phyloP scores from a whole-genome alignment of 139 green algal genomes.

The Trebouxia sp. region DNA sequence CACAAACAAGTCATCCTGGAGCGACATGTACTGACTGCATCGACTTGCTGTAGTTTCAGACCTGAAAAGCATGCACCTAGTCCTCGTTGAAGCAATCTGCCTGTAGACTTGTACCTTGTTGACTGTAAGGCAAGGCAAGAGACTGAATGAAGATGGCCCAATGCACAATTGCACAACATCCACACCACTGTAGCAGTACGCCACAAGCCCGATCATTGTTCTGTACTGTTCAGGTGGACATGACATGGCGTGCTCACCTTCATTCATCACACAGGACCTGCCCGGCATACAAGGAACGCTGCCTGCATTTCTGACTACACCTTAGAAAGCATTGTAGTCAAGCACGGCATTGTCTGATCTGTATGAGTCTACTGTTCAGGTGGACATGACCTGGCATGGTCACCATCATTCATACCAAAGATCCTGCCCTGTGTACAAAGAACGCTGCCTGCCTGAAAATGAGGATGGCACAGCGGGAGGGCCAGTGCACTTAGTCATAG shows the following conservation, averaged over 20 bases:
- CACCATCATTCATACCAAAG: conserved; percentile 53
- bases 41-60: no score
- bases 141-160: no score
- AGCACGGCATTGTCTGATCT: not conserved
- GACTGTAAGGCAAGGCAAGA: no score
- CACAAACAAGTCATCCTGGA: no score
- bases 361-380: not conserved
- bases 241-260: conserved; percentile 39
- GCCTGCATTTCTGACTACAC: conserved; percentile 29
- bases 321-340: not conserved
- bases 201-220: no score
- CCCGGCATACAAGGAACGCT: conserved; percentile 29
- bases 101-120: no score
- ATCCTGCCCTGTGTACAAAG: conserved; percentile 39
- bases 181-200: no score
- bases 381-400: conserved; percentile 43
- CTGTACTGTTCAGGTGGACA: conserved; percentile 26
- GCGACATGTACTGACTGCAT: no score
- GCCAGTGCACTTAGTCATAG: conserved; percentile 74
- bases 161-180: no score
- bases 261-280: conserved; percentile 49
- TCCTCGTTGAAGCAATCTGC: no score
- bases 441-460: conserved; percentile 33
- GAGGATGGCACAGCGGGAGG: conserved; percentile 35
- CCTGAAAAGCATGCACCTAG: no score